Conservation (phyloP, 1,139 yeast species). For the Arxiozyma heterogenica region DNA sequence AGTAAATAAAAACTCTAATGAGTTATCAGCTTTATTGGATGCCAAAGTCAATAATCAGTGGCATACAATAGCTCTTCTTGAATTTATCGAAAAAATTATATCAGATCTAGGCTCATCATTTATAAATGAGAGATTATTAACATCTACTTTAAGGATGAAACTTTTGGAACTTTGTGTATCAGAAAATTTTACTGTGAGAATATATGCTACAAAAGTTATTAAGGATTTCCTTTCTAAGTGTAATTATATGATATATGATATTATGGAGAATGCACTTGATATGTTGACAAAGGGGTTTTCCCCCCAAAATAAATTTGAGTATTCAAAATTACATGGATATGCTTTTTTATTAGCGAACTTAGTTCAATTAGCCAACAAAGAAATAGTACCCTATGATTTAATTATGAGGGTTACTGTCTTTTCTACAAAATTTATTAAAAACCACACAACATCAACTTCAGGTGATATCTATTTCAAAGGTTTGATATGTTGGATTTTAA, state of each 20-base stretch:
- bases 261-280: constrained; percentile 26
- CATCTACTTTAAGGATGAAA: constrained; percentile 24
- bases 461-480: constrained; percentile 35
- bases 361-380: constrained; percentile 29
- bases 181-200: constrained; percentile 32
- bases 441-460: constrained; percentile 27
- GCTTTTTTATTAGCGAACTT: constrained; percentile 36
- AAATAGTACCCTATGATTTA: constrained; percentile 32
- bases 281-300: constrained; percentile 32
- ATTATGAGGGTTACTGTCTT: constrained; percentile 32
- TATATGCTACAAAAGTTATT: constrained; percentile 32
- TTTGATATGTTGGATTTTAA: constrained; percentile 58
- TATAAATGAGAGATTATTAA: constrained; percentile 21
- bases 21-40: constrained; percentile 13
- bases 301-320: constrained; percentile 28
- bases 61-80: constrained; percentile 21
- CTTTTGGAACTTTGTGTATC: constrained; percentile 31
- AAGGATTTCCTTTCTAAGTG: constrained; percentile 30
- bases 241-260: constrained; percentile 27
- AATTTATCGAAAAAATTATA: constrained; percentile 20
- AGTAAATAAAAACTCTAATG: background rate
- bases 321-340: constrained; percentile 36
- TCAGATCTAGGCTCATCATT: constrained; percentile 25
- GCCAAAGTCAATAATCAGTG: constrained; percentile 10
- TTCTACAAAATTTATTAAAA: constrained; percentile 30